These are phyloP conservation scores for Aspergillus spinulosporus DNA, from an alignment of 2,329 filamentous ascomycete species.

Conservation along the genomic window DNA sequence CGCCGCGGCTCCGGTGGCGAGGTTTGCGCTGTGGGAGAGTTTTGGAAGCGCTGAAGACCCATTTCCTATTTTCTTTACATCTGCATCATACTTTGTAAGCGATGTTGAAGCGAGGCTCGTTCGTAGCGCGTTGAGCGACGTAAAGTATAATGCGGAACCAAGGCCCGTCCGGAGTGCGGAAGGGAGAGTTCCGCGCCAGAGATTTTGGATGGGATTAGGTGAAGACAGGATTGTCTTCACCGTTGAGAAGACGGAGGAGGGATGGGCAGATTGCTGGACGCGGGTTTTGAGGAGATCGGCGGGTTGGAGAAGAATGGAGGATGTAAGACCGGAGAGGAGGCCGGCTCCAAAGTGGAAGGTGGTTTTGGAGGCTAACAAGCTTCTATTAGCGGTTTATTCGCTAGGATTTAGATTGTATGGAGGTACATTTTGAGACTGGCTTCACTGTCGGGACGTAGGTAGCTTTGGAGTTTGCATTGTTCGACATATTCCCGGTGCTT, in stretches of 20 bases:
- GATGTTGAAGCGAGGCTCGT: constrained; percentile 57
- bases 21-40: constrained; percentile 79
- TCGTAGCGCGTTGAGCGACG: constrained; percentile 79
- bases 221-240: constrained; percentile 69
- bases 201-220: constrained; percentile 65
- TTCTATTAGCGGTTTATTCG: background rate
- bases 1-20: constrained; percentile 79
- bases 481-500: constrained; percentile 29
- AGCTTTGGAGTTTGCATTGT: constrained; percentile 24
- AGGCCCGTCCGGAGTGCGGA: constrained; percentile 92
- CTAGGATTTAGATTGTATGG: background rate
- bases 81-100: constrained; percentile 26
- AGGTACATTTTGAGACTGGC: constrained; percentile 33
- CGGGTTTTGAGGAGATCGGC: constrained; percentile 96
- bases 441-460: constrained; percentile 33
- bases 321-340: constrained; percentile 80
- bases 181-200: constrained; percentile 92
- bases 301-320: constrained; percentile 87
- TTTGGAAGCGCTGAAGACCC: constrained; percentile 79
- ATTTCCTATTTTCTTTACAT: constrained; percentile 4
- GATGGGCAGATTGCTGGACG: constrained; percentile 76
- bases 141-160: constrained; percentile 93
- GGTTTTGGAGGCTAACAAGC: constrained; percentile 40
- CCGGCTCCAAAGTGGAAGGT: constrained; percentile 86
- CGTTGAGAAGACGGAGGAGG: constrained; percentile 66